These are phyloP conservation scores for Litchi chinensis DNA, from an alignment of 345 rosid species.

Conservation along the genomic window DNA sequence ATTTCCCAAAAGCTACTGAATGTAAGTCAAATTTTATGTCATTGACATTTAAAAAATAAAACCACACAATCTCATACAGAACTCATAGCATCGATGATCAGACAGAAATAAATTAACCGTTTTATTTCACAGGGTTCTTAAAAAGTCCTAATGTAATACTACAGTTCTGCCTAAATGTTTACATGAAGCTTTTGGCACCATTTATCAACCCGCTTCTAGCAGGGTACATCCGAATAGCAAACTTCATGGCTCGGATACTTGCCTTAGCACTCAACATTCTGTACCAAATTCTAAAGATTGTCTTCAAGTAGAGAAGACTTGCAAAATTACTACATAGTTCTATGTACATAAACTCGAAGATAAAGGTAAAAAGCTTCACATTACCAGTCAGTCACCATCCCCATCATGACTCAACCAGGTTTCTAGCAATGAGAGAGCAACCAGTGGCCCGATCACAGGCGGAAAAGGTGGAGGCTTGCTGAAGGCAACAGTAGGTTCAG, in stretches of 20 bases:
- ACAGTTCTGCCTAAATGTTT: slow-evolving; percentile 38
- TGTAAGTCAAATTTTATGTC: slow-evolving; percentile 38
- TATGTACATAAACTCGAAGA: slow-evolving; percentile 8
- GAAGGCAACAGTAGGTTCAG: slow-evolving; percentile 56
- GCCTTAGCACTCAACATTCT: slow-evolving; percentile 38
- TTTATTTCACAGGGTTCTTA: slow-evolving; percentile 58
- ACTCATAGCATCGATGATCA: background rate
- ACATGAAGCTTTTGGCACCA: slow-evolving; percentile 47
- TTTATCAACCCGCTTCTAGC: slow-evolving; percentile 42
- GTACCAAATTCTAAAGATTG: slow-evolving; percentile 38
- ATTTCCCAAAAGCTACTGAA: slow-evolving; percentile 63
- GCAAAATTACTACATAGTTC: slow-evolving; percentile 3
- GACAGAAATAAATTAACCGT: background rate
- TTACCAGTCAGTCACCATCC: slow-evolving; percentile 39
- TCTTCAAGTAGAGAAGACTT: slow-evolving; percentile 34
- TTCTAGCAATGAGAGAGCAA: slow-evolving; percentile 55
- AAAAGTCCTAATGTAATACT: slow-evolving; percentile 54
- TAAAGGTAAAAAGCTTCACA: background rate
- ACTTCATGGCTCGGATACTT: slow-evolving; percentile 35
- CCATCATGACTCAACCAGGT: slow-evolving; percentile 44
- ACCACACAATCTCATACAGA: background rate
- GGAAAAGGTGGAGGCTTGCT: slow-evolving; percentile 55
- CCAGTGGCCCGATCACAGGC: slow-evolving; percentile 55
- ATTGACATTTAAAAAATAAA: background rate
- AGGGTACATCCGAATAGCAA: slow-evolving; percentile 56